Base-by-base conservation (phyloP, 2,329 filamentous ascomycete species). In the Penicillium sp. region DNA sequence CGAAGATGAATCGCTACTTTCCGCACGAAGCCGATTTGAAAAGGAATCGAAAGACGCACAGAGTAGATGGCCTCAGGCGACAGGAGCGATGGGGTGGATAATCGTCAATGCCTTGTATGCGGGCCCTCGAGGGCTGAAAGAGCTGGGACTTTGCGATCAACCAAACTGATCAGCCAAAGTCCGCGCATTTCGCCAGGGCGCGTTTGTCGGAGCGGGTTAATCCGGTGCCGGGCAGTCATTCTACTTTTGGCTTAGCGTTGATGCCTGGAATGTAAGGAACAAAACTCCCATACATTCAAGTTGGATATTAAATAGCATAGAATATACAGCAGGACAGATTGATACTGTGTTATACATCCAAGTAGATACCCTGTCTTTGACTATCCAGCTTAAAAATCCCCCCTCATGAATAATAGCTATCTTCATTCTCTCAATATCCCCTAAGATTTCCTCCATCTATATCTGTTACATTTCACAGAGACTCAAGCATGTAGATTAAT, bases 121-220 rank as follows among this genome's bases (percentile, higher is more conserved):
- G 46, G 42, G 62, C 53, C 59, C 50, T 60, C 49, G 51, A 61
- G 55, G 55, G 58, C 62, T 58, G 49, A 43, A 34, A 16, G 36
- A 52, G 40, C 28, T 57, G 54, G 19, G 54, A 34, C 37, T 53
- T 65, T 63, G 58, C 50, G 61, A 63, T 65, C 55, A 64, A 57
- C 60, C 50, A 55, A 50, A 51, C 50, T 55, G 60, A 65, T 64
- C 61, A 64, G 55, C 63, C 62, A 62, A 63, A 64, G 62, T 64
- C 60, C 63, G 63, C 61, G 63, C 63, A 56, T 55, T 54, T 55
- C 52, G 53, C 52, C 69, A 61, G 33, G 81, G 67, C 56, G 65
- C 61, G 61, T 60, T 58, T 5, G 6, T 21, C 61, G 63, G 62
- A 43, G 18, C 16, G 34, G 11, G 29, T 61, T 61, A 31, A 54